phyloP scores from a whole-genome alignment of 2,329 filamentous ascomycete species.

The Botrytis pseudocinerea region DNA sequence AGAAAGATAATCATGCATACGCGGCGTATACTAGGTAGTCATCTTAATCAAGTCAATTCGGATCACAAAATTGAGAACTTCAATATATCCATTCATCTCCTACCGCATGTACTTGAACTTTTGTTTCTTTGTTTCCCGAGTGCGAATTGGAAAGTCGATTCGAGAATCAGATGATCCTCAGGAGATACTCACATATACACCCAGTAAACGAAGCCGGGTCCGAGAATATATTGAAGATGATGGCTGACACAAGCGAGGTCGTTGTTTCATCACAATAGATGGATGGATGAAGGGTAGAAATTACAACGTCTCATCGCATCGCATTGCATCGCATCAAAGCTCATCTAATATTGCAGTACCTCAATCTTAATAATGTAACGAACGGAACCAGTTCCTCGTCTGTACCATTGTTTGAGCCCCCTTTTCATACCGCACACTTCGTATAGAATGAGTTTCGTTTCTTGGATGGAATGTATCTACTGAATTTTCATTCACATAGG shows the following conservation, averaged over 20 bases:
- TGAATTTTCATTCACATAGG: neutral
- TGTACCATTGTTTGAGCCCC: neutral
- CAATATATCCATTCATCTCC: neutral
- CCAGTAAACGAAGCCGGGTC: neutral
- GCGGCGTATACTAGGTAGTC: constrained; percentile 3
- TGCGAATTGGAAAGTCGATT: constrained; percentile 7
- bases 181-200: constrained; percentile 5
- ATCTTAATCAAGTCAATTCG: neutral
- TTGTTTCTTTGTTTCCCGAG: neutral
- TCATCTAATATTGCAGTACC: neutral
- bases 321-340: neutral
- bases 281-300: neutral
- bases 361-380: neutral
- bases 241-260: neutral
- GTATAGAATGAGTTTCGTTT: neutral
- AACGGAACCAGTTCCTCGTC: neutral
- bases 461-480: neutral
- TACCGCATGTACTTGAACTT: neutral
- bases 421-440: neutral
- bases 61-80: constrained; percentile 1
- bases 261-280: neutral
- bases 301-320: constrained; percentile 14
- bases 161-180: constrained; percentile 14
- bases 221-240: neutral
- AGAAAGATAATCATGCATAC: constrained; percentile 10